Percentiles rank a stretch among this genome's conserved stretches.
These are phyloP conservation scores for Chaetomium sp. DNA, from an alignment of 2,329 filamentous ascomycete genomes.

Conservation along the genomic window DNA sequence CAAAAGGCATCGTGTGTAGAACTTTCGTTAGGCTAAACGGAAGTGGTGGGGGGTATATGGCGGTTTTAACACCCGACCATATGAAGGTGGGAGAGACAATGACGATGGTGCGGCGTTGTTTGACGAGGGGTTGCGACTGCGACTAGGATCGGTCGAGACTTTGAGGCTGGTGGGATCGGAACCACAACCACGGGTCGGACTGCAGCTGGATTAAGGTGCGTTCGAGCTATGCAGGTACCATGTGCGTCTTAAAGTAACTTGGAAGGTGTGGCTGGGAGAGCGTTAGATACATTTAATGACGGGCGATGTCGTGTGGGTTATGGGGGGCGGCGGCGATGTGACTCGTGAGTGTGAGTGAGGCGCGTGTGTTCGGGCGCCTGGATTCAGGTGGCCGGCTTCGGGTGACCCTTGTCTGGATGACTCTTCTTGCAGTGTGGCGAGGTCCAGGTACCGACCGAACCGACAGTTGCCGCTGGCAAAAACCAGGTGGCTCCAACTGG, in stretches of 20 bases:
- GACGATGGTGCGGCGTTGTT: conserved; percentile 1
- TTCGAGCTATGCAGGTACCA: conserved; percentile 24
- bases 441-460: conserved; percentile 12
- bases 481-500: conserved; percentile 32
- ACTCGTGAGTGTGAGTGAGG: conserved; percentile 18
- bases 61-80: conserved; percentile 28
- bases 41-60: conserved; percentile 28
- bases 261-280: conserved; percentile 19
- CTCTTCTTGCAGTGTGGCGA: conserved; percentile 25
- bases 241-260: background rate
- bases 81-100: conserved; percentile 12
- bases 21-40: conserved; percentile 32
- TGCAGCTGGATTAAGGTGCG: conserved; percentile 12
- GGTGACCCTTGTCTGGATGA: conserved; percentile 25
- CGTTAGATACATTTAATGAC: conserved; percentile 15
- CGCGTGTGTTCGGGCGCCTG: conserved; percentile 20
- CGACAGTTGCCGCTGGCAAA: conserved; percentile 22
- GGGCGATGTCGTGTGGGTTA: conserved; percentile 8
- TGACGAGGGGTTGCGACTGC: conserved; percentile 1
- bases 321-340: conserved; percentile 18
- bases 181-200: conserved; percentile 6
- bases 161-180: conserved; percentile 4
- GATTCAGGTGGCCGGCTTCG: conserved; percentile 21
- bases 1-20: conserved; percentile 48
- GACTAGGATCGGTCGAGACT: conserved; percentile 1